Evolutionary conservation across 495 filamentous ascomycete species (phyloP).

Genomic region (Penicillium manginii): DNA sequence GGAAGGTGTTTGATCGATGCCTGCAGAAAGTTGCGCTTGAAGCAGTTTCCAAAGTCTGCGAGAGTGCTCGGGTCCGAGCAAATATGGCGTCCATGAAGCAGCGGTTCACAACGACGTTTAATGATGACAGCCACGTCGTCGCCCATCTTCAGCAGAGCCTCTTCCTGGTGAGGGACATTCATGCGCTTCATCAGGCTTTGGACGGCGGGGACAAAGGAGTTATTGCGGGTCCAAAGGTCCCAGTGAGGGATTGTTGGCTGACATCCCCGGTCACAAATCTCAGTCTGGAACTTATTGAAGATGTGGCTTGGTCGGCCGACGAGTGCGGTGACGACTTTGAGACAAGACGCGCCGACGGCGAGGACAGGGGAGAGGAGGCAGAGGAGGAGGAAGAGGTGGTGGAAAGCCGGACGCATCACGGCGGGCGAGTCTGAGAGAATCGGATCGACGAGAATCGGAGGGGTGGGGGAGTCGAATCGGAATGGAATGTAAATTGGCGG

Average conservation of each 20-base stretch:
- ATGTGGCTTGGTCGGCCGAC: constrained; percentile 39
- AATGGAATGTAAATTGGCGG: too few relatives aligned
- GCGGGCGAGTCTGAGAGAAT: neutral
- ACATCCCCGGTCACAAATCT: constrained; percentile 47
- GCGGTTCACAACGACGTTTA: constrained; percentile 38
- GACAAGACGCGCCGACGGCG: constrained; percentile 39
- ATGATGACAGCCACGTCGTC: constrained; percentile 48
- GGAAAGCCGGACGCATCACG: constrained; percentile 6
- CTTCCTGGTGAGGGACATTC: constrained; percentile 40
- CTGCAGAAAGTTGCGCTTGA: constrained; percentile 45
- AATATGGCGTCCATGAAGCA: constrained; percentile 41
- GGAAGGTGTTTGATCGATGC: constrained; percentile 39
- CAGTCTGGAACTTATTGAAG: constrained; percentile 44
- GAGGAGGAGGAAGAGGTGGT: constrained; percentile 24
- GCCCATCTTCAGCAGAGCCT: constrained; percentile 41
- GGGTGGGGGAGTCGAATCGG: neutral
- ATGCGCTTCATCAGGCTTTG: constrained; percentile 41
- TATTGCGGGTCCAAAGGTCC: constrained; percentile 52
- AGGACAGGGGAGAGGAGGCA: constrained; percentile 27
- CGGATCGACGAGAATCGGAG: neutral
- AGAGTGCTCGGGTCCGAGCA: constrained; percentile 41
- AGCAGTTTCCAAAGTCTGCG: constrained; percentile 48
- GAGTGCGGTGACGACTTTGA: constrained; percentile 44
- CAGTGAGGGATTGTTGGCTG: constrained; percentile 48
- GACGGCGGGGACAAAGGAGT: constrained; percentile 47